Evolutionary conservation across 2,329 filamentous ascomycete species (phyloP), one percentile per base, ranked within the genome.

Genomic region (Chrysoporthe austroafricana): DNA sequence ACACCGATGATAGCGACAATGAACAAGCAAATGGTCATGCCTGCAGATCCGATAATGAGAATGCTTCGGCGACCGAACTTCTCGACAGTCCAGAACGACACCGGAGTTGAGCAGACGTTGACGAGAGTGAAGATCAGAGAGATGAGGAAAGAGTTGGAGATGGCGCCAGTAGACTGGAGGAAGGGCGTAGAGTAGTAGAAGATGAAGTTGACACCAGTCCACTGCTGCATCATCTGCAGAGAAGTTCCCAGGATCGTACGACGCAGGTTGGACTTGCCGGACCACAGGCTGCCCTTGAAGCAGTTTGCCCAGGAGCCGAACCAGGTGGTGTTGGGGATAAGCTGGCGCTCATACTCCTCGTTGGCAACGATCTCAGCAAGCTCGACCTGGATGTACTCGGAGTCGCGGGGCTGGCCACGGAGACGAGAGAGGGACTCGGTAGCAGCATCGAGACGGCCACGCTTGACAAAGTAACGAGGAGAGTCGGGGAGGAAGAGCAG

Each of bases 171-270:
- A 34, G 89, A 88, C 80, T 91, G 81, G 82, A 97, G 91, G 88
- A 97, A 96, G 69, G 91, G 88, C 44, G 92, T 94, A 46, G 91
- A 93, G 83, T 90, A 93, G 83, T 93, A 92, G 84, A 94, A 96
- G 84, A 96, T 92, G 81, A 95, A 96, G 86, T 97, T 97, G 81
- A 97, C 91, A 84, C 93, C 92, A 36, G 92, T 94, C 83, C 84
- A 87, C 80, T 92, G 90, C 80, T 92, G 90, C 89, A 92, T 92
- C 90, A 92, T 92, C 83, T 93, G 90, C 44, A 92, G 83, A 36
- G 89, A 90, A 57, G 88, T 91, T 74, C 90, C 90, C 57, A 93
- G 84, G 68, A 92, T 88, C 36, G 90, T 90, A 72, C 89, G 87
- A 74, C 90, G 90, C 66, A 92, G 77, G 83, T 89, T 93, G 70